A percentile compares a stretch with the other conserved stretches of the same genome.
phyloP scores from a whole-genome alignment of 352 stramenopile species.

The Phytophthora crassamura region DNA sequence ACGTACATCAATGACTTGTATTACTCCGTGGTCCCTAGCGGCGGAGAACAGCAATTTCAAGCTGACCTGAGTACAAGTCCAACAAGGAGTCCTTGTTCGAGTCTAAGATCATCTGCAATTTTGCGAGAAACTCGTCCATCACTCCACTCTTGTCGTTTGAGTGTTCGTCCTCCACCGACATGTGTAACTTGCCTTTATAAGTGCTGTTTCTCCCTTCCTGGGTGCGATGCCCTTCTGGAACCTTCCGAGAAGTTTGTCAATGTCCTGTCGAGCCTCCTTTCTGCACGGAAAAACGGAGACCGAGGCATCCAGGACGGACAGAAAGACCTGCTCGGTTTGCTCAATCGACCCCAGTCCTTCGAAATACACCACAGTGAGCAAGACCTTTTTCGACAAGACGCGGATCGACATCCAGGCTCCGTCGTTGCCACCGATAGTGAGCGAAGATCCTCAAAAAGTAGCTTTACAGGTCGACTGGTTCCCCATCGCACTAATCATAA shows the following conservation, averaged over 20 bases:
- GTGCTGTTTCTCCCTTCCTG: constrained; percentile 60
- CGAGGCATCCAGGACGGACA: constrained; percentile 63
- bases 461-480: constrained; percentile 86
- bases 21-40: constrained; percentile 52
- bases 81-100: constrained; percentile 69
- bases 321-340: constrained; percentile 61
- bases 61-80: constrained; percentile 65
- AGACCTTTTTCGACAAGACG: constrained; percentile 39
- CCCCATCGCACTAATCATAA: constrained; percentile 53
- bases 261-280: constrained; percentile 69
- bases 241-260: constrained; percentile 56
- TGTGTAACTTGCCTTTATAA: constrained; percentile 75
- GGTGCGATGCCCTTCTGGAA: constrained; percentile 64
- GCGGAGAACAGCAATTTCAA: constrained; percentile 77
- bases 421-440: constrained; percentile 64
- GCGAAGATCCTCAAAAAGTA: constrained; percentile 83
- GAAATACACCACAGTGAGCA: constrained; percentile 71
- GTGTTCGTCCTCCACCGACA: constrained; percentile 86
- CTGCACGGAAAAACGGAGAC: constrained; percentile 68
- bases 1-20: constrained; percentile 61
- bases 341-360: constrained; percentile 72
- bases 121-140: constrained; percentile 58
- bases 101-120: constrained; percentile 57
- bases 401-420: constrained; percentile 54
- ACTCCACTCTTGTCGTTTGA: constrained; percentile 66